Base-by-base conservation (phyloP, 306 rosid species). In the Trifolium dubium region DNA sequence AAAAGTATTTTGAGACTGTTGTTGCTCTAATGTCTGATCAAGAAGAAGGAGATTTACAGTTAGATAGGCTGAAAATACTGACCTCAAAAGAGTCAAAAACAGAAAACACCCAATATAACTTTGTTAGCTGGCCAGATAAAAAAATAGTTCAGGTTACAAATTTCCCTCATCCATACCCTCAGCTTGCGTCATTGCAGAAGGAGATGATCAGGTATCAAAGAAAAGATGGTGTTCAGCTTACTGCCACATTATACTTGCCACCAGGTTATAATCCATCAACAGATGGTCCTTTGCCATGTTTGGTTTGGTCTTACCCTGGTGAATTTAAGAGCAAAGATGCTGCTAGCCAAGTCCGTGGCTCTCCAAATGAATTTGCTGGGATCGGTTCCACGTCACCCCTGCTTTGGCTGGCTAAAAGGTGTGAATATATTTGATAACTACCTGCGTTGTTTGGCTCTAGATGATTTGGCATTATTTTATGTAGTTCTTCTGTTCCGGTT, bases 151-250 rank as follows among this genome's bases (percentile, higher is more conserved):
- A 89, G 85, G 82, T 94, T 78, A 94, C 99, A 39, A 74, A 87
- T 77, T 94, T 94, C 71, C 99, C 97, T 82, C 99, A 94, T 92
- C 99, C 99, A 18, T 94, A 94, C 81, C 99, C 98, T 67, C 99
- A 94, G 83, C 86, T 94, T 69, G 89, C 84, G 75, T 87, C 95
- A 31, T 81, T 94, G 86, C 97, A 94, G 87, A 94, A 94, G 83
- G 96, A 94, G 92, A 90, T 94, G 99, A 73, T 94, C 54, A 89
- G 92, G 78, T 94, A 94, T 80, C 86, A 94, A 82, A 92, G 99
- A 71, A 94, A 94, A 84, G 99, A 94, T 49, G 99, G 99, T 59
- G 98, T 94, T 77, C 97, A 94, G 80, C 88, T 94, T 17, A 94
- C 99, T 60, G 99, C 99, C 71, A 94, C 99, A 19, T 75, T 94